Base-by-base conservation (phyloP, 768 basidiomycete genomes). In the Strobilomyces dryophilus region DNA sequence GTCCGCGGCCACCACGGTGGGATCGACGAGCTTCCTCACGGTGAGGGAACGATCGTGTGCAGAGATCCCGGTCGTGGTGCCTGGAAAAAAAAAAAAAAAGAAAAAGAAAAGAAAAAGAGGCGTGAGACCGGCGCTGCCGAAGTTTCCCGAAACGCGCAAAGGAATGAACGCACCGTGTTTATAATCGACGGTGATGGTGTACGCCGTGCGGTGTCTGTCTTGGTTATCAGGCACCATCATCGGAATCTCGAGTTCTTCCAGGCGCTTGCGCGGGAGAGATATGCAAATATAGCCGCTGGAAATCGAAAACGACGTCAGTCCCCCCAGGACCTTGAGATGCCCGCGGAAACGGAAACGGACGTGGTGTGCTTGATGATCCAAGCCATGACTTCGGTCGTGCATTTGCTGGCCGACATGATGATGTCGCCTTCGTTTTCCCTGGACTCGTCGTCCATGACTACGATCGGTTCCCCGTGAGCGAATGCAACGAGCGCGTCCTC, bases 341-440 rank as follows among this genome's bases (percentile, higher is more conserved):
- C n/a, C n/a, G 54, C 45, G 34, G 10, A 49, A 21, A 32, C 4
- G 34, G 11, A 12, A 15, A 69, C 81, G 54, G 47, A 95, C 95
- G 93, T 97, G 0, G 93, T 92, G 68, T 95, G 86, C 65, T 89
- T 88, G 68, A 99, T 94, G 81, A 99, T 89, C 92, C 92, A 99
- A 1, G 97, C 95, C 97, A 99, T 98, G 66, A 94, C 91, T 71
- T 98, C 91, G 1, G 92, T 91, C 36, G 94, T 92, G 59, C 91
- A 85, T 47, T 84, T 80, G 24, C 78, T 77, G 3, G 84, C 97
- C 14, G 95, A 84, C 64, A 93, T 87, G 66, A 98, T 92, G 53
- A 99, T 74, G 70, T 99, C 97, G 2, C 97, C 95, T 67, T 99
- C 97, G 67, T 99, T 99, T 74, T 99, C 97, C 54, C 97, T 77